Base-by-base conservation (phyloP, 345 rosid species). In the Diplotaxis tenuifolia region DNA sequence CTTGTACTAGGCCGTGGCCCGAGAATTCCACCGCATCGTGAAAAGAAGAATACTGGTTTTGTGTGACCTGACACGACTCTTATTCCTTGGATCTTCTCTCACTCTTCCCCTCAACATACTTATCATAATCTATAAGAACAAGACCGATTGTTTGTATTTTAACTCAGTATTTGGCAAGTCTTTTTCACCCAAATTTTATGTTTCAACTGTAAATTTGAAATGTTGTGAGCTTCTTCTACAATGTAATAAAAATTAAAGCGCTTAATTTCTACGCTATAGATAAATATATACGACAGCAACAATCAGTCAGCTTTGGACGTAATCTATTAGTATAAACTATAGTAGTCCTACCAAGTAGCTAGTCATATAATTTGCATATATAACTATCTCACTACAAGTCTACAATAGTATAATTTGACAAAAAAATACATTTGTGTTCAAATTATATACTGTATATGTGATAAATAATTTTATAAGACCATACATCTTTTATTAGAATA, bases 281-380 rank as follows among this genome's bases (percentile, higher is more conserved):
- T 57, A 11, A 28, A 61, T 62, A 36, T 15, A 15, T 62, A 62
- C n/a, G 62, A 9, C 7, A 27, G 18, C 56, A 21, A 27, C 5
- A 72, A 14, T 25, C 29, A 62, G 25, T 27, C 23, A 40, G 45
- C 10, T 31, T 27, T 62, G 36, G 28, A 54, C 2, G 55, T 20
- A 25, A 25, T 25, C 3, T 25, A 25, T 25, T 7, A n/a, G n/a
- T n/a, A n/a, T n/a, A n/a, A n/a, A n/a, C n/a, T n/a, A n/a, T n/a
- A 66, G 36, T 65, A 47, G 60, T 22, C 78, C 49, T 58, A 66
- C 78, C 54, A 57, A 49, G 25, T 22, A 67, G n/a, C n/a, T n/a
- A n/a, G 20, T 56, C 65, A 65, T 9, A 42, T 56, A 27, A 65
- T 57, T 58, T 47, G 15, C n/a, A 9, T 22, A 58, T 15, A 21